Conservation (phyloP, 2,329 filamentous ascomycete genomes). For the Fonsecaea pedrosoi region DNA sequence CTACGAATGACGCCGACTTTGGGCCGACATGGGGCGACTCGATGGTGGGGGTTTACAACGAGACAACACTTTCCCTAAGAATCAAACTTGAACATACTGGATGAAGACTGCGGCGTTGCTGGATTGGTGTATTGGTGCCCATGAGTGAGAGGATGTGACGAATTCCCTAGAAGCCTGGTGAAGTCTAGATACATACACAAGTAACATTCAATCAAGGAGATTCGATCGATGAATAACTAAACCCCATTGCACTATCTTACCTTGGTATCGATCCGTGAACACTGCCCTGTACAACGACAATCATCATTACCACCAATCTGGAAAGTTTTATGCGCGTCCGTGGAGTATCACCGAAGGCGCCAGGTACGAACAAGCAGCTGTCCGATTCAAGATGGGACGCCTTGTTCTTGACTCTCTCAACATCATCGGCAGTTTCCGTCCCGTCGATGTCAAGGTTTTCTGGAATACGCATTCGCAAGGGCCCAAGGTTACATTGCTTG, state of each 20-base stretch:
- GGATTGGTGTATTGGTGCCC: conserved; percentile 1
- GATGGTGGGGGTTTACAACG: neutral
- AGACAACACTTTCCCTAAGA: neutral
- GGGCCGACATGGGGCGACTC: neutral
- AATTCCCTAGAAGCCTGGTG: neutral
- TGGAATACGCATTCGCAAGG: neutral
- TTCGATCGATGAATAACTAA: neutral
- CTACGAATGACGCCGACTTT: neutral
- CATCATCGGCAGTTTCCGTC: conserved; percentile 3
- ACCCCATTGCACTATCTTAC: neutral
- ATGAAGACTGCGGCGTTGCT: neutral
- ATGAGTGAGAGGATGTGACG: neutral
- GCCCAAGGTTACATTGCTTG: conserved; percentile 5
- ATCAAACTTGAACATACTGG: neutral
- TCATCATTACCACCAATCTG: neutral
- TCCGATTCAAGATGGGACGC: neutral
- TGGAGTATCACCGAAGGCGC: neutral
- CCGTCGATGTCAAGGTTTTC: conserved; percentile 1
- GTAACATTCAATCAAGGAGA: neutral
- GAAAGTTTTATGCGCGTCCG: neutral
- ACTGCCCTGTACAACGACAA: neutral
- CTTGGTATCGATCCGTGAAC: neutral
- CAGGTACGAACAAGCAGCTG: neutral
- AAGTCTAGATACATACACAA: neutral
- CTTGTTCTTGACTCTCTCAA: neutral